Percentiles rank a stretch among this genome's conserved stretches.
Conservation (phyloP, 495 filamentous ascomycete species). For the Podospora didyma region DNA sequence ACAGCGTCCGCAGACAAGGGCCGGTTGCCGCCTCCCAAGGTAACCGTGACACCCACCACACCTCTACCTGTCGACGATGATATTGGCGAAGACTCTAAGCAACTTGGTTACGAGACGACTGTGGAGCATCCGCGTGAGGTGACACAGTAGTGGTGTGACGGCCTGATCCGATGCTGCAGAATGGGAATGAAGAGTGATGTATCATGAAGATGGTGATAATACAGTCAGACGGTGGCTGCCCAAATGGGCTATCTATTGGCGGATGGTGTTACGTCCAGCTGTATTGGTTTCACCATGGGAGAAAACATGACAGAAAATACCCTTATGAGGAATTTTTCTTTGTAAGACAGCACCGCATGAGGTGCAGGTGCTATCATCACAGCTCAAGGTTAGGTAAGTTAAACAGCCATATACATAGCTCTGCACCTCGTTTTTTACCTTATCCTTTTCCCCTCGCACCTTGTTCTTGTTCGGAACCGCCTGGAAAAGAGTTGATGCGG, state of each 20-base stretch:
- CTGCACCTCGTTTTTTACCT: not conserved
- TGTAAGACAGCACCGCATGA: not conserved
- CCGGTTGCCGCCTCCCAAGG: constrained; percentile 23
- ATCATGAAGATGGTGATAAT: constrained; percentile 5
- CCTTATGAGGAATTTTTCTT: no score
- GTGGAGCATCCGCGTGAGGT: constrained; percentile 27
- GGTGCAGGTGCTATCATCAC: no score
- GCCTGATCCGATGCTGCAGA: constrained; percentile 1
- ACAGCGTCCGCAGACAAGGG: not conserved
- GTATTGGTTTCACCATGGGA: no score
- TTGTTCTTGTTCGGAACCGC: not conserved
- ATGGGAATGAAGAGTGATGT: not conserved
- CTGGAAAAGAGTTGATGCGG: not conserved
- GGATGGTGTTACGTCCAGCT: not conserved
- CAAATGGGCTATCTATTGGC: no score
- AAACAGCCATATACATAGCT: not conserved
- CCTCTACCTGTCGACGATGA: constrained; percentile 22
- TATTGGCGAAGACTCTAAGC: constrained; percentile 32
- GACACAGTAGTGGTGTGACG: constrained; percentile 26
- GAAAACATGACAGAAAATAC: no score
- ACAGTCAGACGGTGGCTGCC: no score
- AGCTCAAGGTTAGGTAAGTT: not conserved
- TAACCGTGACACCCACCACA: constrained; percentile 40
- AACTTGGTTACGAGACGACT: constrained; percentile 30
- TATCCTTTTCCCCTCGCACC: not conserved